Evolutionary conservation across 768 basidiomycete species (phyloP).

Genomic region (Kwoniella sp.): DNA sequence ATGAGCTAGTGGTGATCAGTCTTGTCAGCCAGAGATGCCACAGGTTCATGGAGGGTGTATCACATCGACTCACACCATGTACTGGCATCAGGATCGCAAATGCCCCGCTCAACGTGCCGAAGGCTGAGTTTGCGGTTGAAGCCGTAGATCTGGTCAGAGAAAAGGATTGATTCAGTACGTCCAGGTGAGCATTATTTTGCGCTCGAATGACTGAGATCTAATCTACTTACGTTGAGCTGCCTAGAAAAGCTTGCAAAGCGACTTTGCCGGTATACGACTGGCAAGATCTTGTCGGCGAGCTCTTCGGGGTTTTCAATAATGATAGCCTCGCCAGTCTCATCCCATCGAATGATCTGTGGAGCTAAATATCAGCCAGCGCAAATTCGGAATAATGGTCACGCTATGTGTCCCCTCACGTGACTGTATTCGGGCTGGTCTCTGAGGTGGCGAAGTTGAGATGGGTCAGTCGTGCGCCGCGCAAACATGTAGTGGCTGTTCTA

Average conservation of each 20-base stretch:
- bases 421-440: conserved; percentile 91
- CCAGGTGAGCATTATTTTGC: background rate
- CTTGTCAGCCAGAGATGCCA: too few species aligned
- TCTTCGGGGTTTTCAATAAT: conserved; percentile 93
- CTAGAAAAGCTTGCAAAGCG: conserved; percentile 96
- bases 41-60: too few species aligned
- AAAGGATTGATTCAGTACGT: conserved; percentile 1
- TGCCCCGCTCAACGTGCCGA: conserved; percentile 80
- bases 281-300: conserved; percentile 88
- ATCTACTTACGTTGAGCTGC: conserved; percentile 82
- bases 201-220: conserved; percentile 4
- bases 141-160: conserved; percentile 78
- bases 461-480: conserved; percentile 18
- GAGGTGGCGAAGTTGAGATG: background rate
- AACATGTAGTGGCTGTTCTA: conserved; percentile 18
- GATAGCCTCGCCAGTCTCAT: conserved; percentile 88
- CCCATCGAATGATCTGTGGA: conserved; percentile 86
- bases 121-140: conserved; percentile 98
- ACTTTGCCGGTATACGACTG: conserved; percentile 92
- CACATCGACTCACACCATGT: conserved; percentile 98
- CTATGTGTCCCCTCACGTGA: too few species aligned
- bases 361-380: background rate
- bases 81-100: conserved; percentile 92
- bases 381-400: background rate
- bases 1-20: conserved; percentile 62